Conservation (phyloP, 768 basidiomycete species). For the Cystofilobasidium capitatum region DNA sequence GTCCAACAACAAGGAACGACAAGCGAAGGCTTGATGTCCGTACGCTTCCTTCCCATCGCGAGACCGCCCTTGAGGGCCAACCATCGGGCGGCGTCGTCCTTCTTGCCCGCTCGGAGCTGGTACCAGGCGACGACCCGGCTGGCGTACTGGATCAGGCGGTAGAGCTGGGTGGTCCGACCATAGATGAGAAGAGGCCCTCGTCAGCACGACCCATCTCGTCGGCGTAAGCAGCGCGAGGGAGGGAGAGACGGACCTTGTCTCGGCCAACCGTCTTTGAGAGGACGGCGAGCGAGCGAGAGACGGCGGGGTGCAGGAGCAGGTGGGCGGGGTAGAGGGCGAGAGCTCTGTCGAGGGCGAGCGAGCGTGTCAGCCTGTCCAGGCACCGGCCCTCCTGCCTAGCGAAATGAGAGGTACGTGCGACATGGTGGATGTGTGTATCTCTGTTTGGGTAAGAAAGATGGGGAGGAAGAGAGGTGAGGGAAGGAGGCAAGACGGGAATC, state of each 20-base stretch:
- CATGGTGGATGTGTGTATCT: no score
- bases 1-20: no score
- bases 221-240: constrained; percentile 11
- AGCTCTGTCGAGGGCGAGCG: constrained; percentile 27
- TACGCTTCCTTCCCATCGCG: constrained; percentile 75
- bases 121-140: constrained; percentile 82
- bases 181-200: neutral
- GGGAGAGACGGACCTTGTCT: constrained; percentile 61
- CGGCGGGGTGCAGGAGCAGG: constrained; percentile 71
- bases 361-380: neutral
- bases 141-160: constrained; percentile 83
- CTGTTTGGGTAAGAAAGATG: no score
- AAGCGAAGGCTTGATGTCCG: constrained; percentile 30
- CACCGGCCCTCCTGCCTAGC: neutral
- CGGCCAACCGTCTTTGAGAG: constrained; percentile 72
- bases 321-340: constrained; percentile 41
- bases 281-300: constrained; percentile 66
- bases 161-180: constrained; percentile 50
- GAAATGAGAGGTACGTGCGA: no score
- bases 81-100: constrained; percentile 43
- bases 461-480: no score
- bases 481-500: no score
- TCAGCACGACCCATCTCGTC: no score
- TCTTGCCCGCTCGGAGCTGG: constrained; percentile 55
- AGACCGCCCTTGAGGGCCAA: constrained; percentile 79